phyloP scores from a whole-genome alignment of 495 filamentous ascomycete species.

The Platismatia glauca region DNA sequence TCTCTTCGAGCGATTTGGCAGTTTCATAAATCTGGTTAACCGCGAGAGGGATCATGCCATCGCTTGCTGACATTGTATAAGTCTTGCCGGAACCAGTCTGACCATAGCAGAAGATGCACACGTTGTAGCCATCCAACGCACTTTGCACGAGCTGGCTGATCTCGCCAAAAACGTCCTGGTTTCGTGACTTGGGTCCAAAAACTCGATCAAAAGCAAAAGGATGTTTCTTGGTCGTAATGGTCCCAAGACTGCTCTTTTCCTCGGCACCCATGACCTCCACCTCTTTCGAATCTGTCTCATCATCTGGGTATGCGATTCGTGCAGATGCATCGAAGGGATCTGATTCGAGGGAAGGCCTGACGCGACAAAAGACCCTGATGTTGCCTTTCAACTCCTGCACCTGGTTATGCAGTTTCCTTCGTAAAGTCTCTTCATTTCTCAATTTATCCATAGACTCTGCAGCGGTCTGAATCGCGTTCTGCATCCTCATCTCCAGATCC shows the following conservation, averaged over 20 bases:
- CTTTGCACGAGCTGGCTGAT: conserved; percentile 96
- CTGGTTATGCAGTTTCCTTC: conserved; percentile 91
- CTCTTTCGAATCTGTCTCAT: conserved; percentile 68
- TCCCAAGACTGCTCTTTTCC: conserved; percentile 75
- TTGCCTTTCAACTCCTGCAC: conserved; percentile 99
- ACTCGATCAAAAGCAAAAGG: conserved; percentile 91
- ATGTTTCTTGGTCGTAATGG: conserved; percentile 62
- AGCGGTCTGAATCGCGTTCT: conserved; percentile 61
- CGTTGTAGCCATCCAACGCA: conserved; percentile 95
- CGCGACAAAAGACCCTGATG: conserved; percentile 95
- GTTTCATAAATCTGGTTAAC: conserved; percentile 89
- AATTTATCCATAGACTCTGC: conserved; percentile 70
- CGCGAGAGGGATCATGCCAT: conserved; percentile 94
- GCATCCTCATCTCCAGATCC: conserved; percentile 63
- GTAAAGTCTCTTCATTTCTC: conserved; percentile 80
- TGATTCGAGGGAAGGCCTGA: conserved; percentile 64
- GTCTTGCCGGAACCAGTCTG: conserved; percentile 98
- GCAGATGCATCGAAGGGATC: conserved; percentile 51
- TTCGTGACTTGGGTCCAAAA: conserved; percentile 67
- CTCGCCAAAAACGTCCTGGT: conserved; percentile 86
- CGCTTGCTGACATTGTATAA: conserved; percentile 82
- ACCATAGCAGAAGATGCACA: conserved; percentile 98
- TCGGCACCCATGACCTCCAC: conserved; percentile 75
- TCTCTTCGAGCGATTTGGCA: conserved; percentile 68
- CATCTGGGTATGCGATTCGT: conserved; percentile 70